phyloP scores from a whole-genome alignment of 108 stramenopile species.

The Licmophora abbreviata region DNA sequence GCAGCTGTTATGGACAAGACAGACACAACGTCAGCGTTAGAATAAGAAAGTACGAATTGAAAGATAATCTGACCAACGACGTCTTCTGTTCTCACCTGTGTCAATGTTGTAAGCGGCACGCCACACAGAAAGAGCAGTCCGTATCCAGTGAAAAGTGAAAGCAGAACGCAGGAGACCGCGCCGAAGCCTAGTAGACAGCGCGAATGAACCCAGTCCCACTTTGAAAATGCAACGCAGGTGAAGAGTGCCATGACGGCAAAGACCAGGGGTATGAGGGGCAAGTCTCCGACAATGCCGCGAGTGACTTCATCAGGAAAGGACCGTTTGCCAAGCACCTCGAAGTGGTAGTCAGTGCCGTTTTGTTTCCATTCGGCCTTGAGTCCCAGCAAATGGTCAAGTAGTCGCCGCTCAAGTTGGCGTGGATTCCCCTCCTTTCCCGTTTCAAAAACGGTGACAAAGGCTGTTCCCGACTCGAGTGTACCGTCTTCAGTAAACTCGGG shows the following conservation, averaged over 20 bases:
- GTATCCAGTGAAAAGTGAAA: background rate
- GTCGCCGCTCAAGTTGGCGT: conserved; percentile 2
- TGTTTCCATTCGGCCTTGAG: background rate
- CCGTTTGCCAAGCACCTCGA: background rate
- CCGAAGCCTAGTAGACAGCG: background rate
- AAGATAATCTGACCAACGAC: background rate
- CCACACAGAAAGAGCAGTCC: conserved; percentile 1
- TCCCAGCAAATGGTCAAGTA: background rate
- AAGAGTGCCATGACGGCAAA: background rate
- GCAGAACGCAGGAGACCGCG: background rate
- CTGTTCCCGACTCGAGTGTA: background rate
- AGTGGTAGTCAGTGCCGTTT: background rate
- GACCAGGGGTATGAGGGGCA: background rate
- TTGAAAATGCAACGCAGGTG: background rate
- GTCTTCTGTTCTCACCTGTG: background rate
- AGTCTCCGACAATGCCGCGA: background rate
- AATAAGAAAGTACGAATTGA: background rate
- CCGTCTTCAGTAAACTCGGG: background rate
- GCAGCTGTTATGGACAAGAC: background rate
- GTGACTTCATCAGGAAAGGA: background rate
- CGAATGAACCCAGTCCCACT: conserved; percentile 2
- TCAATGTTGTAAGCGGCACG: conserved; percentile 4
- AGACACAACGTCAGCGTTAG: too few species aligned
- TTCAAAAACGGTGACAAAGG: conserved; percentile 9
- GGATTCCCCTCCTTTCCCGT: conserved; percentile 2